A percentile compares a stretch with the other conserved stretches of the same genome.
These are phyloP conservation scores for Eremochloa ophiuroides DNA, from an alignment of 176 grass and related monocot genomes.

Conservation along the genomic window DNA sequence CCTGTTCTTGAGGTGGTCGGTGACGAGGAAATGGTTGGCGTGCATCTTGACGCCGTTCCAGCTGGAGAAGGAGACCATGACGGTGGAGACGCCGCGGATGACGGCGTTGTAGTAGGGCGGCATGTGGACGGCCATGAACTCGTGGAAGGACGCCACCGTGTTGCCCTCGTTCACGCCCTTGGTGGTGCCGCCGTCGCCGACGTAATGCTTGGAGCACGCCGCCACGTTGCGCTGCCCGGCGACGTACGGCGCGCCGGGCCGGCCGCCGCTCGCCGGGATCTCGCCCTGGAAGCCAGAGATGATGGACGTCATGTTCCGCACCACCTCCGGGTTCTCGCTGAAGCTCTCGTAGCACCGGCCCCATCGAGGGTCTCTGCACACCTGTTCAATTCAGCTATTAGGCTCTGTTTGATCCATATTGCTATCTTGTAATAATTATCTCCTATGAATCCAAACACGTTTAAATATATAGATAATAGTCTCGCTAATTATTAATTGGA, in stretches of 20 bases:
- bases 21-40: conserved; percentile 57
- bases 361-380: conserved; percentile 80
- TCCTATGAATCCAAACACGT: too few species aligned
- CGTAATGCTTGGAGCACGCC: conserved; percentile 68
- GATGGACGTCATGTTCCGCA: conserved; percentile 58
- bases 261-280: conserved; percentile 4
- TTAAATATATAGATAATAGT: too few species aligned
- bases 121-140: conserved; percentile 59
- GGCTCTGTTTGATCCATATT: too few species aligned
- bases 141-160: conserved; percentile 38
- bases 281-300: conserved; percentile 55
- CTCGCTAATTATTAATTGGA: too few species aligned
- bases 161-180: conserved; percentile 56
- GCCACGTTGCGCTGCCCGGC: conserved; percentile 49
- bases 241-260: conserved; percentile 42
- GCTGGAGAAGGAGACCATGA: conserved; percentile 79
- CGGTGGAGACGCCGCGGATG: conserved; percentile 54
- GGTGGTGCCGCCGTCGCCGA: conserved; percentile 69
- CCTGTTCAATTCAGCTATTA: too few species aligned
- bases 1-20: conserved; percentile 58
- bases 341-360: conserved; percentile 86
- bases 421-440: too few species aligned
- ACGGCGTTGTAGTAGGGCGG: conserved; percentile 65
- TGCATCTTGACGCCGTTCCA: conserved; percentile 89
- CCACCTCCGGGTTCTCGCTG: conserved; percentile 56